Base-by-base conservation (phyloP, 2,329 filamentous ascomycete genomes). In the Chaetomium strumarium region DNA sequence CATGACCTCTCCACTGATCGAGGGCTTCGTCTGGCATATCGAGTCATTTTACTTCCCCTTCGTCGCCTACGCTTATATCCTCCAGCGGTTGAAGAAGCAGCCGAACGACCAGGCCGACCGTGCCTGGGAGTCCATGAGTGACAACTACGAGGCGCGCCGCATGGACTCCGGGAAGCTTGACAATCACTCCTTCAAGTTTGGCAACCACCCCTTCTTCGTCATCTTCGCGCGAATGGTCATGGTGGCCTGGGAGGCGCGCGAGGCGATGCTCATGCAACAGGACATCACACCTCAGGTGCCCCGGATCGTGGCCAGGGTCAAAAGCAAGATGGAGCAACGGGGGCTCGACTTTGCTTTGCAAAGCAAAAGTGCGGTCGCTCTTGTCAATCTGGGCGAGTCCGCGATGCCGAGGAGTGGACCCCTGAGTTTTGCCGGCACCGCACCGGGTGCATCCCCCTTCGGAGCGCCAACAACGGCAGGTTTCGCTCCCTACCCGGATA, bases 11-110 rank as follows among this genome's bases (percentile, higher is more conserved):
- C 62, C 67, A 0, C 62, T 68, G 0, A 66, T 63, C 0, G 62
- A 62, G 5, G 62, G 70, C 0, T 74, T 66, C 40, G 57, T 43
- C 3, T 76, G 74, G 73, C 64, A 69, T 9, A 38, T 64, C 1
- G 57, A 66, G 1, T 63, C 65, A 0, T 24, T 24, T 7, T 62
- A 73, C 48, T 70, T 73, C 31, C 73, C 71, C 0, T 64, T 74
- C 14, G 66, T 68, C 0, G 71, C 70, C 0, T 75, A 73, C 39
- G 60, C 72, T 16, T 67, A 72, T 33, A 61, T 74, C 2, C 55
- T 70, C 1, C 67, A 70, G 30, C 64, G 69, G 4, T 42, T 75
- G 7, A 62, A 57, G 14, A 53, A 50, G 38, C 53, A 62, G 3
- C 66, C 64, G 0, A 48, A 62, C 17, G 30, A 51, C 0, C 51